Conservation (phyloP, 1,139 yeast genomes). For the Kodamaea sp. region DNA sequence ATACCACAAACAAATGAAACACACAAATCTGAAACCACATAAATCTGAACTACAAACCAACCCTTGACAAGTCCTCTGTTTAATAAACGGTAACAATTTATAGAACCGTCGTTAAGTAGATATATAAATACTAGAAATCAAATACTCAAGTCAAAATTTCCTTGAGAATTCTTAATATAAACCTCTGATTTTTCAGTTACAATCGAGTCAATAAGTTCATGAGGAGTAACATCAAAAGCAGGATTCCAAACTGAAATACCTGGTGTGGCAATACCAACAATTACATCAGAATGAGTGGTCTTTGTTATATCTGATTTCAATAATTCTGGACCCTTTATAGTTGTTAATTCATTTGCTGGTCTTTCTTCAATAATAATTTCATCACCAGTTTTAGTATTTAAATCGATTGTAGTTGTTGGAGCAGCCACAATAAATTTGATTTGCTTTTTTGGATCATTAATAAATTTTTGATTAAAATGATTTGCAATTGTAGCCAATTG, state of each 20-base stretch:
- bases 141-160: conserved; percentile 39
- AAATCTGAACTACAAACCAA: neutral
- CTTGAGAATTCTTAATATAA: conserved; percentile 40
- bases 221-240: conserved; percentile 91
- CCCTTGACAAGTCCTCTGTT: neutral
- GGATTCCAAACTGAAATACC: conserved; percentile 93
- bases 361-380: conserved; percentile 84
- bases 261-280: conserved; percentile 82
- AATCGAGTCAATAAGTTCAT: conserved; percentile 75
- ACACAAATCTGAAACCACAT: neutral
- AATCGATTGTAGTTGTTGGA: conserved; percentile 86
- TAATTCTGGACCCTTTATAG: conserved; percentile 58
- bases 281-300: conserved; percentile 11
- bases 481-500: conserved; percentile 72
- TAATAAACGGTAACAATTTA: neutral
- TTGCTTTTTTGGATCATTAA: conserved; percentile 42
- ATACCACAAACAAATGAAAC: too few relatives aligned
- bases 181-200: conserved; percentile 73
- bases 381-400: conserved; percentile 60
- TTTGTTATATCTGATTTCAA: conserved; percentile 9
- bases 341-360: conserved; percentile 73
- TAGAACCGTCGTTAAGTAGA: neutral
- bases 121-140: neutral
- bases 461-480: conserved; percentile 31
- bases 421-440: conserved; percentile 92